Evolutionary conservation across 805 yeast species (phyloP), one percentile per base, ranked within the genome.

Genomic region (Pichia nakasei): DNA sequence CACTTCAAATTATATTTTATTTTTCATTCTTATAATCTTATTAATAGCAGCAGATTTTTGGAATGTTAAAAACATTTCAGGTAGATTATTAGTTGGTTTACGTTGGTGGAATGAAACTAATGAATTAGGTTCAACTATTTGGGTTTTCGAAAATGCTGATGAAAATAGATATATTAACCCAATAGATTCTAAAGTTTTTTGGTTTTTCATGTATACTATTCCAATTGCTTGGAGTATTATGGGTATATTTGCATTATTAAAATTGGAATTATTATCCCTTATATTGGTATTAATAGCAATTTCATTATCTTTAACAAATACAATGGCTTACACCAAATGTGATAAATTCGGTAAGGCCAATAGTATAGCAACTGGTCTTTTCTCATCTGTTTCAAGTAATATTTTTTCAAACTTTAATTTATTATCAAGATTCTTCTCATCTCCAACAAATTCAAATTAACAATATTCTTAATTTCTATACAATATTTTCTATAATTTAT

Each of bases 51-150:
- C 87, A 1, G 98, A 91, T 61, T 91, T 91, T 57, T 91, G 97
- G 94, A 83, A 85, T 57, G 79, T 86, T 21, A 93, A 91, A 59
- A 91, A 91, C 62, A 84, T 91, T 22, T 72, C 95, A 19, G 98
- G 98, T 1, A 68, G 97, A 46, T 72, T 86, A 45, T 64, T 91
- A 44, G 97, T 93, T 5, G 97, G 97, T 0, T 70, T 93, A 50
- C 73, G 94, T 51, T 91, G 98, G 98, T 91, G 97, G 96, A 93
- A 91, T 59, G 97, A 91, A 59, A 72, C 88, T 0, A 68, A 73
- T 24, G 69, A 66, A 18, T 60, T 72, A 9, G 86, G 86, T 2
- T 80, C 80, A 51, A 78, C 82, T 43, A 72, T 80, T 12, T 86
- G 95, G 95, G 95, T 87, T 19, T 86, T 86, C 56, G 95, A 86